phyloP scores from a whole-genome alignment of 495 filamentous ascomycete genomes.

The Ascodesmis nigricans region DNA sequence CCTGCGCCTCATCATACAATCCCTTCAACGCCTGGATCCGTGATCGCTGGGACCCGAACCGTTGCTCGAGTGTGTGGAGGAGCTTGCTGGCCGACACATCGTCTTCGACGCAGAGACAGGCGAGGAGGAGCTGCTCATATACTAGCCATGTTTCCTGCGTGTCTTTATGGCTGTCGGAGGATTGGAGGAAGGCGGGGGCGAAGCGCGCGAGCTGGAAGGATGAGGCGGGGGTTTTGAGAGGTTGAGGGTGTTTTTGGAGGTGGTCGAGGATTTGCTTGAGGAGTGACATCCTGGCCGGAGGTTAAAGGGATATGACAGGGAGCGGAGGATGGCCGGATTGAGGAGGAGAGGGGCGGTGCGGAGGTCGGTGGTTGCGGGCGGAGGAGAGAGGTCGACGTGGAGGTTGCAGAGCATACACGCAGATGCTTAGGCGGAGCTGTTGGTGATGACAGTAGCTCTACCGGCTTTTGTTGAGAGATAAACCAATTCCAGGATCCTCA shows the following conservation, averaged over 20 bases:
- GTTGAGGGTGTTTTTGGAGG: slow-evolving; percentile 19
- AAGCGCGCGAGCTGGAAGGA: slow-evolving; percentile 57
- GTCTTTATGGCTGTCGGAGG: slow-evolving; percentile 32
- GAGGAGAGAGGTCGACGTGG: no score
- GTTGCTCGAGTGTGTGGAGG: slow-evolving; percentile 46
- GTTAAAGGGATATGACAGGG: no score
- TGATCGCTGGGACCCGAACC: slow-evolving; percentile 67
- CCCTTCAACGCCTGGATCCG: slow-evolving; percentile 62
- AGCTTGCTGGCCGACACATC: slow-evolving; percentile 51
- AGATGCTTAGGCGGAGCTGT: no score
- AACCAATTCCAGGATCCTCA: no score
- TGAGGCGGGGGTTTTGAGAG: slow-evolving; percentile 13
- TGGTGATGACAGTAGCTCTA: no score
- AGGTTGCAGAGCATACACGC: no score
- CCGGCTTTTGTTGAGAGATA: no score
- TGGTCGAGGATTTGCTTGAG: no score
- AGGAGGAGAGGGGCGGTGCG: no score
- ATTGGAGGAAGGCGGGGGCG: slow-evolving; percentile 45
- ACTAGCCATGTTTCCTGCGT: slow-evolving; percentile 53
- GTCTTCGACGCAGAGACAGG: slow-evolving; percentile 70
- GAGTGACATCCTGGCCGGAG: no score
- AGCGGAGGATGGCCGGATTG: no score
- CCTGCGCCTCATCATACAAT: slow-evolving; percentile 66
- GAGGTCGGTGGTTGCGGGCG: no score
- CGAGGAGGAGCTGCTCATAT: slow-evolving; percentile 69